Percentiles rank a stretch among this genome's conserved stretches.
Conservation (phyloP, 2,329 filamentous ascomycete genomes). For the Claviceps capensis region DNA sequence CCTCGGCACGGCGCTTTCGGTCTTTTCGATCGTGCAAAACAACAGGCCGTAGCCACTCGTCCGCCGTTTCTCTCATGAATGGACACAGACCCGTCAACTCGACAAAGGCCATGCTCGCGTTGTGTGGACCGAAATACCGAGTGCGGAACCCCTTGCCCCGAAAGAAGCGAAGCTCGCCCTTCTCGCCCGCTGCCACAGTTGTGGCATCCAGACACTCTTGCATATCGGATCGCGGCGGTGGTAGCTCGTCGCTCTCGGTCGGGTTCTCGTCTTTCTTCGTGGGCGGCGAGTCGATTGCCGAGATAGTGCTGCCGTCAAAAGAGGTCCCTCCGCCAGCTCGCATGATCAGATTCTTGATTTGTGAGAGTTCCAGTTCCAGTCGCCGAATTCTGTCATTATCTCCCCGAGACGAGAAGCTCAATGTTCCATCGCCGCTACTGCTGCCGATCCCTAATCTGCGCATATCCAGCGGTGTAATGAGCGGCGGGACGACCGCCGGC, state of each 20-base stretch:
- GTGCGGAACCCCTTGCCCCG: constrained; percentile 46
- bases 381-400: constrained; percentile 45
- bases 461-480: constrained; percentile 27
- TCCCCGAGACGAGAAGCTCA: constrained; percentile 21
- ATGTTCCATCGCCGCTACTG: constrained; percentile 15
- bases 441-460: constrained; percentile 22
- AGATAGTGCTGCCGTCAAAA: constrained; percentile 38
- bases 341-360: constrained; percentile 38
- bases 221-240: constrained; percentile 20
- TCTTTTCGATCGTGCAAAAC: constrained; percentile 43
- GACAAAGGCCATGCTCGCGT: constrained; percentile 45
- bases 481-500: constrained; percentile 30
- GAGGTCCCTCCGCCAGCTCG: constrained; percentile 27
- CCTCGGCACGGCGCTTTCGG: constrained; percentile 36
- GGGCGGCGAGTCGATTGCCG: constrained; percentile 28
- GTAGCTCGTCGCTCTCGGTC: constrained; percentile 18
- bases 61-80: constrained; percentile 49
- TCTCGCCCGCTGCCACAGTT: constrained; percentile 27
- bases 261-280: constrained; percentile 29
- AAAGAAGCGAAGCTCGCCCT: constrained; percentile 43
- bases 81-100: constrained; percentile 43
- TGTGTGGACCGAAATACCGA: constrained; percentile 46
- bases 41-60: constrained; percentile 46
- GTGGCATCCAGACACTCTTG: constrained; percentile 27
- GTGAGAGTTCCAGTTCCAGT: constrained; percentile 44